phyloP scores from a whole-genome alignment of 75 land plant genomes.

The Sequoiadendron giganteum region DNA sequence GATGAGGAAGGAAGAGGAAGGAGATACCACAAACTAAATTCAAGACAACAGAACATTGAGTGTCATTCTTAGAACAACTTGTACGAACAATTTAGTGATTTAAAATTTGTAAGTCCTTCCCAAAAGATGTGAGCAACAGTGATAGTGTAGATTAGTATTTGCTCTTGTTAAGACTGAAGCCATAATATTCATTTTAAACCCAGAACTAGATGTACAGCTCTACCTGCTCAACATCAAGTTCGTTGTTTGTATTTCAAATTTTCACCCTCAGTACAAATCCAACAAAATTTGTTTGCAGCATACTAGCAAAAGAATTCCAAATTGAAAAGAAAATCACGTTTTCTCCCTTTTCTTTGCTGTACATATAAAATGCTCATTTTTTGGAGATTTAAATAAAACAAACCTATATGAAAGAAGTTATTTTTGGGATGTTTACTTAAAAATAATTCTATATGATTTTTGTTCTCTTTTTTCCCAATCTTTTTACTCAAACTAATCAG shows the following conservation, averaged over 20 bases:
- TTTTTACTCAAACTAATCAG: not conserved
- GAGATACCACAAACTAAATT: slow-evolving; percentile 3
- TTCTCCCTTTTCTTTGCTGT: not conserved
- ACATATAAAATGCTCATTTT: not conserved
- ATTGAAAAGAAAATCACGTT: not conserved
- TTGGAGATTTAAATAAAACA: too few relatives aligned
- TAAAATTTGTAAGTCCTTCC: not conserved
- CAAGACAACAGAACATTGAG: not conserved
- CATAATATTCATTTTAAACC: not conserved
- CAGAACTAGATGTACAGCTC: not conserved
- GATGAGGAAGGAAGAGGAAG: not conserved
- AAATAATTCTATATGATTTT: too few relatives aligned
- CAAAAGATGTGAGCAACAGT: not conserved
- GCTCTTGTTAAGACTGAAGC: not conserved
- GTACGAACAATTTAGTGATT: not conserved
- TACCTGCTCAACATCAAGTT: not conserved
- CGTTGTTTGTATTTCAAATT: not conserved
- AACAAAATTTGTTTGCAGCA: not conserved
- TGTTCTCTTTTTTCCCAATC: too few relatives aligned
- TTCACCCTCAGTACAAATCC: not conserved
- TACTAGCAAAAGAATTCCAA: not conserved
- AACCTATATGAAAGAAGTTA: too few relatives aligned
- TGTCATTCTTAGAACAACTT: not conserved
- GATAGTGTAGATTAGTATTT: not conserved
- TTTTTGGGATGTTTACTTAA: too few relatives aligned